Conservation (phyloP, 805 yeast species). For the Hanseniaspora nectarophila region DNA sequence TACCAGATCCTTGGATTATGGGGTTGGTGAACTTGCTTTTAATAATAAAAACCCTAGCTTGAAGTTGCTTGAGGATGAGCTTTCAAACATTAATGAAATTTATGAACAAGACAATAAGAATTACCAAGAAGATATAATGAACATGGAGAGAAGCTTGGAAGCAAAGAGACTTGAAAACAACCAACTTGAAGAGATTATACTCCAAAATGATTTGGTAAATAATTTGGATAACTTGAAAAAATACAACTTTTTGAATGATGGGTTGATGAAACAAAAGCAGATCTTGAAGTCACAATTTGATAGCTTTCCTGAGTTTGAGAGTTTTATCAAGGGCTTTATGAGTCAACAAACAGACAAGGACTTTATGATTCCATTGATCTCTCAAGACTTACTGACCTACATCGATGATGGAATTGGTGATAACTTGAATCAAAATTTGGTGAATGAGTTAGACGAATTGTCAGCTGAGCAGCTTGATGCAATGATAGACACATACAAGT, state of each 20-base stretch:
- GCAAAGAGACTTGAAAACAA: constrained; percentile 44
- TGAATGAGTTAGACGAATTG: neutral
- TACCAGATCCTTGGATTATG: constrained; percentile 75
- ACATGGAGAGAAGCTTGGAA: constrained; percentile 44
- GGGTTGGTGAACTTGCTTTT: constrained; percentile 27
- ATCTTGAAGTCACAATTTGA: constrained; percentile 47
- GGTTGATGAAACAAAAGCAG: constrained; percentile 40
- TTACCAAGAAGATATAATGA: constrained; percentile 42
- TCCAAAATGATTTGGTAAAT: neutral
- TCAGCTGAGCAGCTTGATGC: constrained; percentile 3
- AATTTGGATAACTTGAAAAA: constrained; percentile 17
- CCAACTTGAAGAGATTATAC: constrained; percentile 35
- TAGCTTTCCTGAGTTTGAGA: constrained; percentile 53
- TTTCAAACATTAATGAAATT: constrained; percentile 43
- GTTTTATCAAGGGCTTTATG: constrained; percentile 31
- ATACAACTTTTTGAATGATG: constrained; percentile 35
- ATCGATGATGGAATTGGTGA: neutral
- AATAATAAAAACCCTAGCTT: neutral
- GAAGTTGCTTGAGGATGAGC: constrained; percentile 25
- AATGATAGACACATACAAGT: constrained; percentile 5
- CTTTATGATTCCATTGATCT: constrained; percentile 6
- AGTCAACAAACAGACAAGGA: neutral
- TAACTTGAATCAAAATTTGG: neutral
- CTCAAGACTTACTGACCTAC: constrained; percentile 4
- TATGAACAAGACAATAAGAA: constrained; percentile 46